These are phyloP conservation scores for Torrubiella hemipterigena DNA, from an alignment of 2,329 filamentous ascomycete genomes.

Conservation along the genomic window DNA sequence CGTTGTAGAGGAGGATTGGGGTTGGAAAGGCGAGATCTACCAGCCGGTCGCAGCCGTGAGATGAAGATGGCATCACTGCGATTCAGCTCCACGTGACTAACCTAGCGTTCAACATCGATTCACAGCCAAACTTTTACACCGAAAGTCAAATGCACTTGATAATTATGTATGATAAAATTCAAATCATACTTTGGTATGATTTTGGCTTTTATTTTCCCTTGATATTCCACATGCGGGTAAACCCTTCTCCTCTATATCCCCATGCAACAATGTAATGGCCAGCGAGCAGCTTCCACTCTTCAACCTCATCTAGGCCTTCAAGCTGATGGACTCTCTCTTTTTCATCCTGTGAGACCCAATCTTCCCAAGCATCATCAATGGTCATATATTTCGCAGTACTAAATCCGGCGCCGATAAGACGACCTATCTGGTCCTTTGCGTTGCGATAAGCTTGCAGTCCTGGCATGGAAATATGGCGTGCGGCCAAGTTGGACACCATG, in stretches of 20 bases:
- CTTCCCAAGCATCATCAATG: slow-evolving; percentile 54
- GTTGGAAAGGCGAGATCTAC: no score
- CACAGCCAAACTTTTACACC: no score
- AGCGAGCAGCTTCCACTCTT: slow-evolving; percentile 83
- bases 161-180: no score
- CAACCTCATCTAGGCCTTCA: slow-evolving; percentile 87
- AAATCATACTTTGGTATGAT: no score
- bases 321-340: slow-evolving; percentile 67
- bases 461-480: slow-evolving; percentile 72
- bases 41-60: no score
- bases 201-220: no score
- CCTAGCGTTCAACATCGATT: no score
- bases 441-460: slow-evolving; percentile 65
- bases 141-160: no score
- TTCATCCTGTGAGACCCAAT: slow-evolving; percentile 59
- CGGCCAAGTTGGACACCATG: slow-evolving; percentile 83
- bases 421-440: slow-evolving; percentile 52
- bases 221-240: no score
- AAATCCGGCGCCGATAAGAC: slow-evolving; percentile 59
- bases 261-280: slow-evolving; percentile 84
- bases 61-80: no score
- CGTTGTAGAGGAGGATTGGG: no score
- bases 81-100: no score
- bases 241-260: slow-evolving; percentile 57
- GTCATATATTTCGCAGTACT: slow-evolving; percentile 26